These are phyloP conservation scores for Curvularia lunata DNA, from an alignment of 2,329 filamentous ascomycete species.

Conservation along the genomic window DNA sequence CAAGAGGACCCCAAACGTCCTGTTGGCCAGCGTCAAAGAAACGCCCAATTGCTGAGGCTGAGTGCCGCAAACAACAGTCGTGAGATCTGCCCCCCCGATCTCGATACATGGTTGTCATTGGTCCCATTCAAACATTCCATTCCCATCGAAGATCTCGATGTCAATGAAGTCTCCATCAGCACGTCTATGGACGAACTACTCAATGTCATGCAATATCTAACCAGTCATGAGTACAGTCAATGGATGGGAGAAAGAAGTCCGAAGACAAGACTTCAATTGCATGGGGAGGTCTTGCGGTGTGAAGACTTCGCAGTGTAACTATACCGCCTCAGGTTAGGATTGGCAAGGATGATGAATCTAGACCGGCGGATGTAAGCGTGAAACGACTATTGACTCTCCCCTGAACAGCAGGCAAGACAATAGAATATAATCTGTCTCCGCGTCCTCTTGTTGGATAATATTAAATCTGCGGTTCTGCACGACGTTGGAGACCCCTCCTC, in stretches of 20 bases:
- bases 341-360: conserved; percentile 20
- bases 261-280: no score
- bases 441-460: not conserved
- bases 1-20: conserved; percentile 32
- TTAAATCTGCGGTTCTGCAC: not conserved
- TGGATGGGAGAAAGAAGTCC: no score
- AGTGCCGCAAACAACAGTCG: conserved; percentile 56
- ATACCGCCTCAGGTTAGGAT: conserved; percentile 30
- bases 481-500: conserved; percentile 6
- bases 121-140: no score
- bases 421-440: not conserved
- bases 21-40: conserved; percentile 47
- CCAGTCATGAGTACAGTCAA: conserved; percentile 18
- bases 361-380: not conserved
- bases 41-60: conserved; percentile 30
- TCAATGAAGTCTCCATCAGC: conserved; percentile 47
- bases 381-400: not conserved
- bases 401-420: not conserved
- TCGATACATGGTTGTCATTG: no score
- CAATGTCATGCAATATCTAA: conserved; percentile 22
- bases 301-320: conserved; percentile 28
- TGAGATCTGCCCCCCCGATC: conserved; percentile 55
- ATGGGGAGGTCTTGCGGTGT: conserved; percentile 8
- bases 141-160: conserved; percentile 61
- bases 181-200: conserved; percentile 29